These are phyloP conservation scores for Przewalskia tangutica DNA, from an alignment of 257 asterid species.

Conservation along the genomic window DNA sequence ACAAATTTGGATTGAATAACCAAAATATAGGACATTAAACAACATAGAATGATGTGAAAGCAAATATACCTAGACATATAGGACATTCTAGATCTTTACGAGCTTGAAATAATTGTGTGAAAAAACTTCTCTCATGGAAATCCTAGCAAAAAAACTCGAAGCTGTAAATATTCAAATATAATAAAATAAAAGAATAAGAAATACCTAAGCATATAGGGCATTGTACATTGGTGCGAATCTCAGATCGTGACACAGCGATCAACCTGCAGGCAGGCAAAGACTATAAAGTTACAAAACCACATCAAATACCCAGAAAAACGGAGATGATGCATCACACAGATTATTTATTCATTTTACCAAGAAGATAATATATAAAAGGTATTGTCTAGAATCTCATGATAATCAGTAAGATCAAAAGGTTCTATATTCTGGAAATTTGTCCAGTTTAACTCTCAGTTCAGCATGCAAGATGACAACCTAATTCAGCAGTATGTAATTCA, in stretches of 20 bases:
- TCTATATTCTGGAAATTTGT: neutral
- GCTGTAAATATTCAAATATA: slow-evolving; percentile 1
- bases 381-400: neutral
- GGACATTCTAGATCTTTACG: slow-evolving; percentile 21
- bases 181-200: neutral
- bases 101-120: slow-evolving; percentile 13
- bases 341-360: neutral
- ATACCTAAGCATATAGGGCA: slow-evolving; percentile 47
- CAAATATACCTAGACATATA: slow-evolving; percentile 27
- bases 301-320: neutral
- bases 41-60: neutral
- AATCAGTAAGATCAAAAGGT: neutral
- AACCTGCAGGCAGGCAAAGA: slow-evolving; percentile 17
- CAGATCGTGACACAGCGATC: slow-evolving; percentile 21
- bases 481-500: neutral
- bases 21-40: neutral
- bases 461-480: neutral
- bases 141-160: slow-evolving; percentile 20
- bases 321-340: neutral
- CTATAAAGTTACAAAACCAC: neutral
- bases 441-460: neutral
- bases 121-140: slow-evolving; percentile 13
- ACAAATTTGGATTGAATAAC: neutral
- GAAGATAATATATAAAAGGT: neutral
- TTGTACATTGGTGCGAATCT: slow-evolving; percentile 30